phyloP scores from a whole-genome alignment of 2,329 filamentous ascomycete genomes.

The Exophiala oligosperma region DNA sequence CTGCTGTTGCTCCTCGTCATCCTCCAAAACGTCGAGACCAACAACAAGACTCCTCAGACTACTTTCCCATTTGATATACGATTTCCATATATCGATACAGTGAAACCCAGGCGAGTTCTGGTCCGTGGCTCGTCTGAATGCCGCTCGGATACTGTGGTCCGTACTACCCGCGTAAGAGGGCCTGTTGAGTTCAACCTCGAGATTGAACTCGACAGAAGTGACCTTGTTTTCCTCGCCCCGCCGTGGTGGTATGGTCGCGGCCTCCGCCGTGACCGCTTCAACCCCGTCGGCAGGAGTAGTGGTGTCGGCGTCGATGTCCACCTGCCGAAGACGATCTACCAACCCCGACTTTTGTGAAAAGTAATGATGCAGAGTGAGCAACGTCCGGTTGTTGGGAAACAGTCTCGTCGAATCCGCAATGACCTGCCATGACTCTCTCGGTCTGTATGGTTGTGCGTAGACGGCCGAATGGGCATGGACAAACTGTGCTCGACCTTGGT shows the following conservation, averaged over 20 bases:
- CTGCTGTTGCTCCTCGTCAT: not conserved
- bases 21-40: no score
- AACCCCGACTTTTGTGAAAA: conserved; percentile 71
- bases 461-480: conserved; percentile 65
- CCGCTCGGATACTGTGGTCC: conserved; percentile 53
- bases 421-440: conserved; percentile 62
- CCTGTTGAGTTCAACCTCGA: conserved; percentile 55
- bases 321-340: conserved; percentile 71
- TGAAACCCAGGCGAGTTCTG: conserved; percentile 32
- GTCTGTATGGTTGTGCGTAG: conserved; percentile 63
- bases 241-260: no score
- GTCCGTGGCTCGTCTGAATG: conserved; percentile 54
- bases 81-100: conserved; percentile 51
- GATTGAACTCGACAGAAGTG: conserved; percentile 49
- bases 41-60: conserved; percentile 24
- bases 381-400: conserved; percentile 76
- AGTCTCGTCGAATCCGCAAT: conserved; percentile 60
- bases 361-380: conserved; percentile 72
- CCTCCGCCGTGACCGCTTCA: no score
- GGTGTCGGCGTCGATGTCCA: conserved; percentile 35
- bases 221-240: conserved; percentile 8
- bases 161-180: conserved; percentile 47
- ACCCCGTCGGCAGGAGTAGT: no score
- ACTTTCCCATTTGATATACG: conserved; percentile 53
- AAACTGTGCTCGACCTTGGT: conserved; percentile 42